A percentile compares a stretch with the other conserved stretches of the same genome.
Evolutionary conservation across 2,329 filamentous ascomycete genomes (phyloP).

Genomic region (Calonectria ilicicola): DNA sequence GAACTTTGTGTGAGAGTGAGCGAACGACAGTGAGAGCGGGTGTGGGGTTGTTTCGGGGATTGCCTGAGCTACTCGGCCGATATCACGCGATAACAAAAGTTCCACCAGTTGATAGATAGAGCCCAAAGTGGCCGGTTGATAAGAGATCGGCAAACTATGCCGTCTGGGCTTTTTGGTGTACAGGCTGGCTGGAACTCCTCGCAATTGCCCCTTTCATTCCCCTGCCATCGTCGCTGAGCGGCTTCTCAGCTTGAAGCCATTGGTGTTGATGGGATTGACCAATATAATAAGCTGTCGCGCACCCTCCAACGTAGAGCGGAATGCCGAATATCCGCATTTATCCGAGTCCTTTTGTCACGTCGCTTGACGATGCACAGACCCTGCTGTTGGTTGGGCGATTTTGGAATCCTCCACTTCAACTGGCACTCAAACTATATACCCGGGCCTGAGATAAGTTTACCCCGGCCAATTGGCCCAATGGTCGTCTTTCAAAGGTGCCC

Average conservation of each 20-base stretch:
- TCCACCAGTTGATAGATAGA: neutral
- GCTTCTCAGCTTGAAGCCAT: too few relatives aligned
- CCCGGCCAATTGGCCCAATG: constrained; percentile 1
- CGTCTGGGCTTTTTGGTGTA: neutral
- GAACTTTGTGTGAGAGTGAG: neutral
- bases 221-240: too few relatives aligned
- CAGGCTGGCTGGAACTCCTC: neutral
- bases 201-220: neutral
- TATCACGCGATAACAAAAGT: neutral
- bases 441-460: neutral
- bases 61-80: neutral
- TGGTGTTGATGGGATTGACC: neutral
- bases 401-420: neutral
- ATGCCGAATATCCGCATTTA: neutral
- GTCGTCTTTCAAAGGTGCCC: neutral
- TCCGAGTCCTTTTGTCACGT: neutral
- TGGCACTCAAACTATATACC: neutral
- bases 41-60: neutral
- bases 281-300: neutral
- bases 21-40: neutral
- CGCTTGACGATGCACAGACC: neutral
- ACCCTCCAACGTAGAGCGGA: neutral
- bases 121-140: neutral
- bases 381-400: neutral
- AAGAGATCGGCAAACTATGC: neutral